These are phyloP conservation scores for Magnolia kwangsiensis DNA, from an alignment of 164 flowering plant genomes.

Conservation along the genomic window DNA sequence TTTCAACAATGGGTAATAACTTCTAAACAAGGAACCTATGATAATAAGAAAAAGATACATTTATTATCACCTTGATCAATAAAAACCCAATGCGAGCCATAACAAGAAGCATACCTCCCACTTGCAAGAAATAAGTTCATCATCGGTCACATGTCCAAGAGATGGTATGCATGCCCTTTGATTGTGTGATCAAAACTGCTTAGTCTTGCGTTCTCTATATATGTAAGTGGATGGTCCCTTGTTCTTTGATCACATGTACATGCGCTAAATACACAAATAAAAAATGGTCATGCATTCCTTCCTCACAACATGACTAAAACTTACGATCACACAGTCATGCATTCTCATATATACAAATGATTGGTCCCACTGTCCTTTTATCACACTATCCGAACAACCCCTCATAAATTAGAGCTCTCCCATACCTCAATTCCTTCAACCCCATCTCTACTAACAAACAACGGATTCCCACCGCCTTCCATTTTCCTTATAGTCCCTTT, in stretches of 20 bases:
- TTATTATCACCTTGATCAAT: too few species aligned
- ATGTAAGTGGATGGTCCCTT: too few species aligned
- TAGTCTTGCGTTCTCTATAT: too few species aligned
- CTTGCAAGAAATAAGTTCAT: neutral
- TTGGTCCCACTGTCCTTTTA: neutral
- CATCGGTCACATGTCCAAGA: neutral
- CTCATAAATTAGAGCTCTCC: constrained; percentile 65
- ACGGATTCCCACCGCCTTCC: constrained; percentile 80
- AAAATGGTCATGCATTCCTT: too few species aligned
- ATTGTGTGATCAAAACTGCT: too few species aligned
- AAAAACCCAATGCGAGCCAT: too few species aligned
- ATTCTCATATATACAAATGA: neutral
- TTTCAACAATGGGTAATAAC: too few species aligned
- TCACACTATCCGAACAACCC: constrained; percentile 31
- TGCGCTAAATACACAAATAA: too few species aligned
- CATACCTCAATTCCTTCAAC: constrained; percentile 92
- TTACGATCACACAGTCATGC: neutral
- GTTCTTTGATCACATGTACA: too few species aligned
- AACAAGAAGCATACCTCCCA: neutral
- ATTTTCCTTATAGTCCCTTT: constrained; percentile 63
- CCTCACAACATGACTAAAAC: neutral
- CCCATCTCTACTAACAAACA: constrained; percentile 72
- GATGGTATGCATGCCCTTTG: too few species aligned
- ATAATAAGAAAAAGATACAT: too few species aligned
- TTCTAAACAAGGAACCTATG: too few species aligned